phyloP scores from a whole-genome alignment of 2,329 filamentous ascomycete genomes.

The Colletotrichum magnum region DNA sequence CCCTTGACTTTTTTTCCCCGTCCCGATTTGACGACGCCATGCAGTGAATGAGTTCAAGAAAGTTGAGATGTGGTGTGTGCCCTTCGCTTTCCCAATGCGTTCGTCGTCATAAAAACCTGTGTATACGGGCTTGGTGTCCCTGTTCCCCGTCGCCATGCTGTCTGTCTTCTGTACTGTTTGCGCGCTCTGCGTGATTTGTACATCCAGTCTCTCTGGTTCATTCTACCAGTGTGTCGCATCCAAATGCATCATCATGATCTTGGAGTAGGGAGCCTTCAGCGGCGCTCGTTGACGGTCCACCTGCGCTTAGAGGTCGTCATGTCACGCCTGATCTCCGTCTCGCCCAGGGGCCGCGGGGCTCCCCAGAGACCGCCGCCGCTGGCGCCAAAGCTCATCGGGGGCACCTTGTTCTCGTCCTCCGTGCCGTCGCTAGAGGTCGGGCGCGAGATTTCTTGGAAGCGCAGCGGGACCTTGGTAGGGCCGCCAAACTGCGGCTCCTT shows the following conservation, averaged over 20 bases:
- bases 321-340: slow-evolving; percentile 62
- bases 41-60: slow-evolving; percentile 13
- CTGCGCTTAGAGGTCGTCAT: slow-evolving; percentile 63
- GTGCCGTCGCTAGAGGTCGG: slow-evolving; percentile 42
- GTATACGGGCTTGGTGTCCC: slow-evolving; percentile 1
- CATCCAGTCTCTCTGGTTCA: not conserved
- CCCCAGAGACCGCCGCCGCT: slow-evolving; percentile 62
- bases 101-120: slow-evolving; percentile 7
- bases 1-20: not conserved
- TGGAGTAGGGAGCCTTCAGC: slow-evolving; percentile 1
- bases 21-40: slow-evolving; percentile 24
- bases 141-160: not conserved
- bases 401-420: slow-evolving; percentile 50
- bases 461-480: slow-evolving; percentile 34
- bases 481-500: slow-evolving; percentile 41
- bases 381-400: slow-evolving; percentile 53
- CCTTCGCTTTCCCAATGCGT: slow-evolving; percentile 23
- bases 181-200: not conserved
- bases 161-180: slow-evolving; percentile 12
- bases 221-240: not conserved
- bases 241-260: not conserved
- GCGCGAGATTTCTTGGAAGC: slow-evolving; percentile 40
- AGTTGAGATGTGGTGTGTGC: slow-evolving; percentile 27
- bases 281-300: slow-evolving; percentile 69
- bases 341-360: slow-evolving; percentile 57